Evolutionary conservation across 352 stramenopile genomes (phyloP).

Genomic region (Phytophthora agathidicida): DNA sequence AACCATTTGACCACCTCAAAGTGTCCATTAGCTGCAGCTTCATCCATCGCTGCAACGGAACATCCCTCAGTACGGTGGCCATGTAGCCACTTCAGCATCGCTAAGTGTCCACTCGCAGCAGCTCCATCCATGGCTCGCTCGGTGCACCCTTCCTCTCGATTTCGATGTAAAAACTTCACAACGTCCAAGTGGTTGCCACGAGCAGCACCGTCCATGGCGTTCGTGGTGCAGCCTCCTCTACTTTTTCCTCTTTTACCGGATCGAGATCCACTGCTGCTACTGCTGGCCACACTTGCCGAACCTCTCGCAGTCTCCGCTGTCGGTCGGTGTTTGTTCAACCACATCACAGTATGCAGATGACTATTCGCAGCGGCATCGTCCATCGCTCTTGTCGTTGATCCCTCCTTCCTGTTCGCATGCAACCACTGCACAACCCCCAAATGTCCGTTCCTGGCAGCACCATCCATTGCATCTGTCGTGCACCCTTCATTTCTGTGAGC

Average conservation of each 20-base stretch:
- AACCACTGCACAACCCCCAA: conserved; percentile 35
- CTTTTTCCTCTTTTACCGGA: not conserved
- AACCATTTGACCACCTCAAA: conserved; percentile 43
- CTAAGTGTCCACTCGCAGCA: conserved; percentile 31
- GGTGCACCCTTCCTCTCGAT: conserved; percentile 43
- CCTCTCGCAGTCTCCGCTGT: conserved; percentile 9
- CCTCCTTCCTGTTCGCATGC: conserved; percentile 32
- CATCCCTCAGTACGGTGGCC: conserved; percentile 33
- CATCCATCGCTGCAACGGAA: conserved; percentile 29
- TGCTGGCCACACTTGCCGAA: conserved; percentile 14
- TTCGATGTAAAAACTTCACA: conserved; percentile 41
- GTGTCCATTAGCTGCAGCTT: conserved; percentile 34
- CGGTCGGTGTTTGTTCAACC: conserved; percentile 35
- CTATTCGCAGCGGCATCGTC: conserved; percentile 42
- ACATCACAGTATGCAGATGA: conserved; percentile 40
- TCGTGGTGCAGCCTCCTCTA: conserved; percentile 36
- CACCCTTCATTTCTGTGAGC: conserved; percentile 20
- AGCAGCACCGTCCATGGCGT: conserved; percentile 38
- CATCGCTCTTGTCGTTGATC: conserved; percentile 44
- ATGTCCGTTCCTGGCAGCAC: conserved; percentile 34
- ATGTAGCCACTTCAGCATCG: conserved; percentile 42
- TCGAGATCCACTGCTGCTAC: conserved; percentile 23
- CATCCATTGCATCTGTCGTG: conserved; percentile 36
- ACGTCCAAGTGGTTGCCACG: conserved; percentile 34
- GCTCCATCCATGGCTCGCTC: conserved; percentile 38